Percentiles rank a stretch among this genome's conserved stretches.
Evolutionary conservation across 345 rosid species (phyloP).

Genomic region (Lepidium didymum): DNA sequence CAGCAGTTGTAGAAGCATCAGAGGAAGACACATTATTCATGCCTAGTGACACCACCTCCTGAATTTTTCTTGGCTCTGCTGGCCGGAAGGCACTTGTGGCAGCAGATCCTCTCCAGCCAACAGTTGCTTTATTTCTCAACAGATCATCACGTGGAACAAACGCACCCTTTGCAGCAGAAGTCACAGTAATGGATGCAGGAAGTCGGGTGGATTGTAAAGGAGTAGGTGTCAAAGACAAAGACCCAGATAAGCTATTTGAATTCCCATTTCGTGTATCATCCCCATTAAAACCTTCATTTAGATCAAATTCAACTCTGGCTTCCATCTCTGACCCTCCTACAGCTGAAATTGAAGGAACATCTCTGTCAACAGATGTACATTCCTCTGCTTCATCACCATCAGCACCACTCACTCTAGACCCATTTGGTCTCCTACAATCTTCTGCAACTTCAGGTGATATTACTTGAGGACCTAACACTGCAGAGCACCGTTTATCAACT

Average conservation of each 20-base stretch:
- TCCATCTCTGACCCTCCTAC: conserved; percentile 36
- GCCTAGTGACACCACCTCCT: conserved; percentile 35
- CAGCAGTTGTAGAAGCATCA: conserved; percentile 31
- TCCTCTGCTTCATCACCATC: conserved; percentile 48
- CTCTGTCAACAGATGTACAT: conserved; percentile 26
- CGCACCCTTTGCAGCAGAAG: conserved; percentile 85
- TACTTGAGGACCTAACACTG: conserved; percentile 7
- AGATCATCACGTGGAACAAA: conserved; percentile 80
- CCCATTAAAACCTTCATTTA: conserved; percentile 66
- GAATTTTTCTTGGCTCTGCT: conserved; percentile 70
- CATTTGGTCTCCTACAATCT: conserved; percentile 25
- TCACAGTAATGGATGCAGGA: conserved; percentile 65
- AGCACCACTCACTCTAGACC: conserved; percentile 20
- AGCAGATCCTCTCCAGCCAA: conserved; percentile 98
- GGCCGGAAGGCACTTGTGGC: conserved; percentile 99
- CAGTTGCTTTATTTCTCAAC: conserved; percentile 50
- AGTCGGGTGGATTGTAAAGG: conserved; percentile 37
- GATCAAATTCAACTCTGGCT: conserved; percentile 66
- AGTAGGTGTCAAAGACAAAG: conserved; percentile 32
- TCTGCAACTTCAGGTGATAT: conserved; percentile 28
- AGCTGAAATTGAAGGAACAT: conserved; percentile 23
- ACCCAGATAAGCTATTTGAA: conserved; percentile 29
- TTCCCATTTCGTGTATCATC: conserved; percentile 53
- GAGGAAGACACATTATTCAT: conserved; percentile 19
- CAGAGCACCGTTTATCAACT: conserved; percentile 6